Percentiles rank a stretch among this genome's conserved stretches.
phyloP scores from a whole-genome alignment of 352 stramenopile species.

The Phytophthora colocasiae region DNA sequence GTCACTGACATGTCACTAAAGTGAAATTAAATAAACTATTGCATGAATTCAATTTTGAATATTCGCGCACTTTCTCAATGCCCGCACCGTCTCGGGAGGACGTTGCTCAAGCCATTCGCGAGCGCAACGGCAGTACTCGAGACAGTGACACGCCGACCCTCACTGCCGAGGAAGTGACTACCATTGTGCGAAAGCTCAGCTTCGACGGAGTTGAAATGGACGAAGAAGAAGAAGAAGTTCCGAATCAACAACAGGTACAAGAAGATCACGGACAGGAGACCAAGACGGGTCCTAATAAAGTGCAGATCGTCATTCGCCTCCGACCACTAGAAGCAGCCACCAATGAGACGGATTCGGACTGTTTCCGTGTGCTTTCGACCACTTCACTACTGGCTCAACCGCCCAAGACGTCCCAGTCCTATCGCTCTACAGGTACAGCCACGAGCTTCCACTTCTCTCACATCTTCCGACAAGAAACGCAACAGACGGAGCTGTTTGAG shows the following conservation, averaged over 20 bases:
- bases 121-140: conserved; percentile 26
- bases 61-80: conserved; percentile 27
- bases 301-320: conserved; percentile 80
- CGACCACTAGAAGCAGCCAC: conserved; percentile 42
- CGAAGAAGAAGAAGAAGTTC: conserved; percentile 19
- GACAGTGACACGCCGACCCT: conserved; percentile 21
- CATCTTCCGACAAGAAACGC: conserved; percentile 82
- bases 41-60: conserved; percentile 6
- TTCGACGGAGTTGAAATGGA: conserved; percentile 60
- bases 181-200: conserved; percentile 66
- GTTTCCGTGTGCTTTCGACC: conserved; percentile 76
- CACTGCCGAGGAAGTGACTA: conserved; percentile 10
- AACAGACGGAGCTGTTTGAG: conserved; percentile 93
- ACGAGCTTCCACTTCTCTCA: conserved; percentile 84
- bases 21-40: background rate
- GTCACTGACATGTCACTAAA: conserved; percentile 13
- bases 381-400: conserved; percentile 67
- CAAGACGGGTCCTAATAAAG: conserved; percentile 25
- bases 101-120: conserved; percentile 27
- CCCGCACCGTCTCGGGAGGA: conserved; percentile 20
- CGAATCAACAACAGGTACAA: background rate
- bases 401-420: conserved; percentile 78
- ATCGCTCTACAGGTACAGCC: conserved; percentile 76
- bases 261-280: conserved; percentile 20
- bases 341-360: conserved; percentile 38